phyloP scores from a whole-genome alignment of 306 rosid genomes.

The Hippophae rhamnoides region DNA sequence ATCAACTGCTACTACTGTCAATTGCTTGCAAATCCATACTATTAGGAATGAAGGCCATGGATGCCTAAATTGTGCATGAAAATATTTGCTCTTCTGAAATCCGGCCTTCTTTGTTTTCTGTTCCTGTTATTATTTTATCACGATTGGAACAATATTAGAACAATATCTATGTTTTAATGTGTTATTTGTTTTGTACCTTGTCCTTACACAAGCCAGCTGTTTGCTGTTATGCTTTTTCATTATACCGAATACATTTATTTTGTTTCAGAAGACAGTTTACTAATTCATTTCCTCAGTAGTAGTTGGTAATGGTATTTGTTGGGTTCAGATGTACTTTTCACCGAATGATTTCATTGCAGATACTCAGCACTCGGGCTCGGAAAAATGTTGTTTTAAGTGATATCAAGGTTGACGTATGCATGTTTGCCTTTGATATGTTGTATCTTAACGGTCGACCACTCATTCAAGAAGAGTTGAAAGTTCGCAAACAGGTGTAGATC shows the following conservation, averaged over 20 bases:
- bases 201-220: too few relatives aligned
- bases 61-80: too few relatives aligned
- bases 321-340: slow-evolving; percentile 18
- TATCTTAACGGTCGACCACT: slow-evolving; percentile 75
- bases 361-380: slow-evolving; percentile 84
- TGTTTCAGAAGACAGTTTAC: background rate
- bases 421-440: slow-evolving; percentile 81
- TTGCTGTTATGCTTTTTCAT: background rate
- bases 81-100: too few relatives aligned
- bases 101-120: too few relatives aligned
- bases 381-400: slow-evolving; percentile 64
- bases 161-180: too few relatives aligned
- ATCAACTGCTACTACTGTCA: too few relatives aligned
- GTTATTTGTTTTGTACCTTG: too few relatives aligned
- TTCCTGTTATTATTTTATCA: too few relatives aligned
- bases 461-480: slow-evolving; percentile 60
- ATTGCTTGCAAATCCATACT: too few relatives aligned
- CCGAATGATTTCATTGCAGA: slow-evolving; percentile 41
- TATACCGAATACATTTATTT: background rate
- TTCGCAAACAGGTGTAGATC: slow-evolving; percentile 72
- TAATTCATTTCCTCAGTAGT: background rate
- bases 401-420: slow-evolving; percentile 71
- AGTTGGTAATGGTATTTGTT: background rate
- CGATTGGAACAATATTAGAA: too few relatives aligned
- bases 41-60: too few relatives aligned